These are phyloP conservation scores for Chaetomium fimeti DNA, from an alignment of 495 filamentous ascomycete species.

Conservation along the genomic window DNA sequence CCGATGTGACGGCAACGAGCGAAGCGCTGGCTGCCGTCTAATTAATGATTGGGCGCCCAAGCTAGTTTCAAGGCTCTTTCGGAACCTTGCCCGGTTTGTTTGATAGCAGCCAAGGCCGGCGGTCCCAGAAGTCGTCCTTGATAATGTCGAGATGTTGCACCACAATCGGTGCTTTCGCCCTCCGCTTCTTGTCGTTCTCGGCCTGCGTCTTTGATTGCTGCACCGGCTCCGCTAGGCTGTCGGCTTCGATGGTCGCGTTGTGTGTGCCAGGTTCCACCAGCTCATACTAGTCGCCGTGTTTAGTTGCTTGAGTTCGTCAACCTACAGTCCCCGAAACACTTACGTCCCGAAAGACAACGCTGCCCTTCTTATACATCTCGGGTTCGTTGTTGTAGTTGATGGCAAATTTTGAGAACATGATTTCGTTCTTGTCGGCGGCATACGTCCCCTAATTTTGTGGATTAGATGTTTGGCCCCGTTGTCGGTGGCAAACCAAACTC, in stretches of 20 bases:
- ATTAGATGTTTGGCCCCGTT: neutral
- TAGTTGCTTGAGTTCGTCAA: neutral
- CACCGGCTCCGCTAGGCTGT: slow-evolving; percentile 41
- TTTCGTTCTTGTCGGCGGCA: slow-evolving; percentile 89
- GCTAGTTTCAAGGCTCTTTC: slow-evolving; percentile 44
- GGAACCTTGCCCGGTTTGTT: slow-evolving; percentile 68
- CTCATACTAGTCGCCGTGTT: slow-evolving; percentile 46
- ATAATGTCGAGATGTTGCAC: slow-evolving; percentile 90
- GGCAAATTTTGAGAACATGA: slow-evolving; percentile 81
- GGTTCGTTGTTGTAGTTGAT: slow-evolving; percentile 98
- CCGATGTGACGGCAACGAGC: neutral
- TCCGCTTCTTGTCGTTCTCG: slow-evolving; percentile 73
- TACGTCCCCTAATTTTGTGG: slow-evolving; percentile 63
- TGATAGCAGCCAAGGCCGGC: slow-evolving; percentile 79
- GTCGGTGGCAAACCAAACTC: slow-evolving; percentile 17
- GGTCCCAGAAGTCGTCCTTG: slow-evolving; percentile 88
- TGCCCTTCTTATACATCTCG: slow-evolving; percentile 91
- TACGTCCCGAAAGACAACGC: slow-evolving; percentile 81
- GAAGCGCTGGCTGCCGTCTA: neutral
- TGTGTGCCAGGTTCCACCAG: slow-evolving; percentile 52
- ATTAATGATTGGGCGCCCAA: neutral
- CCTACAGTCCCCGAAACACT: slow-evolving; percentile 25
- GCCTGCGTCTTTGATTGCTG: slow-evolving; percentile 68
- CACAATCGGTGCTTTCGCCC: slow-evolving; percentile 71
- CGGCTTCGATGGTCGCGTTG: slow-evolving; percentile 37